Conservation (phyloP, 768 basidiomycete species). For the Tulasnella sp. region DNA sequence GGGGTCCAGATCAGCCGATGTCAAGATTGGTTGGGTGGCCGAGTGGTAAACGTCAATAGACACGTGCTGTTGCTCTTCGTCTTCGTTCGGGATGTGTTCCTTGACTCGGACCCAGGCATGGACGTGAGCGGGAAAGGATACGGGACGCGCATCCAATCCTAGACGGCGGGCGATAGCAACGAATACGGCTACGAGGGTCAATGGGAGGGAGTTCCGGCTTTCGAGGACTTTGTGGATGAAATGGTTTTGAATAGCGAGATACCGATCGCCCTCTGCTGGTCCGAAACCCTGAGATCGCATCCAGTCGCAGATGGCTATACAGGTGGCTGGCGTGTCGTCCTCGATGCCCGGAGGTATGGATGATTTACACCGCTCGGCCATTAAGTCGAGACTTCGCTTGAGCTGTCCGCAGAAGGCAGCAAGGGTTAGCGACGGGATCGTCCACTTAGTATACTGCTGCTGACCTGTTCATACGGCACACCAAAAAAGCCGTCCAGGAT, state of each 20-base stretch:
- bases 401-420: neutral
- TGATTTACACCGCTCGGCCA: slow-evolving; percentile 38
- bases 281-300: slow-evolving; percentile 45
- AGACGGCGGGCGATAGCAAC: slow-evolving; percentile 46
- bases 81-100: slow-evolving; percentile 31
- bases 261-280: slow-evolving; percentile 38
- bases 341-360: slow-evolving; percentile 30
- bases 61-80: slow-evolving; percentile 30
- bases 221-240: slow-evolving; percentile 55
- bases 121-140: slow-evolving; percentile 51
- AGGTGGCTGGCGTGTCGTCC: slow-evolving; percentile 34
- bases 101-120: slow-evolving; percentile 39
- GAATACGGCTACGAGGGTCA: slow-evolving; percentile 54
- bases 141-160: slow-evolving; percentile 44
- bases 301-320: slow-evolving; percentile 43
- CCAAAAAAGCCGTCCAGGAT: slow-evolving; percentile 49
- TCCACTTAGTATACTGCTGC: slow-evolving; percentile 3
- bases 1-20: slow-evolving; percentile 9
- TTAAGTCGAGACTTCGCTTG: slow-evolving; percentile 32
- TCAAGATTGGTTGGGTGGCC: slow-evolving; percentile 21
- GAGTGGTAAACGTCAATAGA: slow-evolving; percentile 40
- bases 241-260: slow-evolving; percentile 42
- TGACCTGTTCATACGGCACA: slow-evolving; percentile 38
- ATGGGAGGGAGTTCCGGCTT: slow-evolving; percentile 46
- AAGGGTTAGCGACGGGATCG: neutral